These are phyloP conservation scores for Penicillium mononematosum DNA, from an alignment of 495 filamentous ascomycete species.

Conservation along the genomic window DNA sequence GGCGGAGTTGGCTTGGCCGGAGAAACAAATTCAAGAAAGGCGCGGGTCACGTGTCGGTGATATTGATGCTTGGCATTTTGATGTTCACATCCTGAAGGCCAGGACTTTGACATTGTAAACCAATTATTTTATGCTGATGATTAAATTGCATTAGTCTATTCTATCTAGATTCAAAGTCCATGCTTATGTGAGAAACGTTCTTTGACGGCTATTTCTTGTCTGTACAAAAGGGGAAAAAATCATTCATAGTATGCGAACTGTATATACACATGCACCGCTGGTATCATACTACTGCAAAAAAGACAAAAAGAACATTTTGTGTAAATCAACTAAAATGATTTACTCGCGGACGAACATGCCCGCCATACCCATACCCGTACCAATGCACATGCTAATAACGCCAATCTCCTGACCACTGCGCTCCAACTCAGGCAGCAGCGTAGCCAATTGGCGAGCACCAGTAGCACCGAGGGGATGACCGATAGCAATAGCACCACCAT, in stretches of 20 bases:
- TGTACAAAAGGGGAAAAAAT: background rate
- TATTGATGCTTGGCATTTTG: slow-evolving; percentile 18
- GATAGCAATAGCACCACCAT: slow-evolving; percentile 89
- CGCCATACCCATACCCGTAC: slow-evolving; percentile 91
- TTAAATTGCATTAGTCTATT: background rate
- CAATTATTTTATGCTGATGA: background rate
- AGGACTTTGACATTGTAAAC: background rate
- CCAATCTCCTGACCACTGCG: slow-evolving; percentile 64
- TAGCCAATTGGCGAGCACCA: slow-evolving; percentile 77
- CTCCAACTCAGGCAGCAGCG: slow-evolving; percentile 67
- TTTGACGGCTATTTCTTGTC: background rate
- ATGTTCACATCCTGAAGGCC: background rate
- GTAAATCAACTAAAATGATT: slow-evolving; percentile 17
- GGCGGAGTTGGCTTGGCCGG: slow-evolving; percentile 25
- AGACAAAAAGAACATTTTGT: slow-evolving; percentile 7
- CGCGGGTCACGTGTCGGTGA: slow-evolving; percentile 26
- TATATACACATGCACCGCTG: slow-evolving; percentile 35
- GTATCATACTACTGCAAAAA: slow-evolving; percentile 27
- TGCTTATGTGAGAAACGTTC: background rate
- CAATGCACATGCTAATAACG: slow-evolving; percentile 85
- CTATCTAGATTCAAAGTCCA: background rate
- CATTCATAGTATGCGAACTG: slow-evolving; percentile 21
- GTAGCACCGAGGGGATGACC: slow-evolving; percentile 94
- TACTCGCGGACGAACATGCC: slow-evolving; percentile 82
- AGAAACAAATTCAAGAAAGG: slow-evolving; percentile 27